Conservation (phyloP, 1,284 basidiomycete genomes). For the Naganishia albida region DNA sequence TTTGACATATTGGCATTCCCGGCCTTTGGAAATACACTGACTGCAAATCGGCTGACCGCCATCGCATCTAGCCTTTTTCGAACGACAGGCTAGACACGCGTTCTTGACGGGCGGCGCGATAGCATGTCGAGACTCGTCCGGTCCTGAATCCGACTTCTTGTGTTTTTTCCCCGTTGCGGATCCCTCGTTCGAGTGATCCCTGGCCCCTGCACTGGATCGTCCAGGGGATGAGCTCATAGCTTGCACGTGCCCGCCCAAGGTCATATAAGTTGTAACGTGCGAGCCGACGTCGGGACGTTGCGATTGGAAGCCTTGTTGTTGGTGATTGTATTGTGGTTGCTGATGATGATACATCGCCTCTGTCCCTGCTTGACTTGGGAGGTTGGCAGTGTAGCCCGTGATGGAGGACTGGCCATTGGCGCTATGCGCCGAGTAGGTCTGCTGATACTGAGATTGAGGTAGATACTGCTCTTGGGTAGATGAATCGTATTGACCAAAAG, state of each 20-base stretch:
- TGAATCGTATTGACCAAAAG: not conserved
- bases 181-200: not conserved
- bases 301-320: not conserved
- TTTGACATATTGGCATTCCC: conserved; percentile 54
- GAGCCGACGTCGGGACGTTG: not conserved
- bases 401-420: not conserved
- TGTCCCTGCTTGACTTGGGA: not conserved
- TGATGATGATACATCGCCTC: not conserved
- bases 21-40: conserved; percentile 49
- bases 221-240: conserved; percentile 1
- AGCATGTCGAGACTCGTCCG: conserved; percentile 9
- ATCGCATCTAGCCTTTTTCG: conserved; percentile 54
- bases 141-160: not conserved
- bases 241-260: not conserved
- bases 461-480: not conserved
- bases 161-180: conserved; percentile 15
- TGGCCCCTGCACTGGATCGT: not conserved
- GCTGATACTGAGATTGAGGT: not conserved
- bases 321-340: not conserved
- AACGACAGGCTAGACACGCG: conserved; percentile 52
- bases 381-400: conserved; percentile 4
- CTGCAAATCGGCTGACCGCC: conserved; percentile 51
- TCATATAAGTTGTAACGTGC: not conserved
- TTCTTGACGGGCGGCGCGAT: conserved; percentile 38
- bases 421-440: no score